Evolutionary conservation across 192 early-diverging fungal genomes (phyloP).

Genomic region (Podila clonocystis): DNA sequence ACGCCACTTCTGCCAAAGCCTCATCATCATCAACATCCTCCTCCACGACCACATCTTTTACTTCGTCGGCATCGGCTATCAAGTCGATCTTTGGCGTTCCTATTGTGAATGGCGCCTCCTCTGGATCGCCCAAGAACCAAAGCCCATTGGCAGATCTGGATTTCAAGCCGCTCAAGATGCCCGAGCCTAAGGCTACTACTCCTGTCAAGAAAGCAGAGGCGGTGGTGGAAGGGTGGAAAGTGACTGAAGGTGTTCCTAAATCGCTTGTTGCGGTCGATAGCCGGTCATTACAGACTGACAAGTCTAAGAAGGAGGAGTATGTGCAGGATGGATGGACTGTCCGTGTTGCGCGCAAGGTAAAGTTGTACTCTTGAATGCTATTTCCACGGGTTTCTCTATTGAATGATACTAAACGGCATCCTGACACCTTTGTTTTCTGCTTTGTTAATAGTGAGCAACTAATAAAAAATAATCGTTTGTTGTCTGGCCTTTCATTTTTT

Average conservation of each 20-base stretch:
- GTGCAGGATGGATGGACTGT: too few relatives aligned
- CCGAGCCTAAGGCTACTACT: neutral
- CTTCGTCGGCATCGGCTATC: neutral
- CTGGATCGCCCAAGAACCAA: neutral
- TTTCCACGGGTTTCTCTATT: too few relatives aligned
- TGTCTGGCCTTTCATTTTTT: too few relatives aligned
- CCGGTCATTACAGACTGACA: neutral
- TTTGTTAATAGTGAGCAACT: too few relatives aligned
- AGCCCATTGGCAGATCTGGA: neutral
- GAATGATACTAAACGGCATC: too few relatives aligned
- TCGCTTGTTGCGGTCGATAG: conserved; percentile 16
- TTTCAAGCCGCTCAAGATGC: neutral
- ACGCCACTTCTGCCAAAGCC: conserved; percentile 8
- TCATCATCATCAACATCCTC: neutral
- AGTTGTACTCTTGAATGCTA: too few relatives aligned
- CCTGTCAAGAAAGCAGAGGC: neutral
- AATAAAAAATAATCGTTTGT: too few relatives aligned
- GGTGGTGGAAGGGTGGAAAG: conserved; percentile 29
- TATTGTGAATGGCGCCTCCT: neutral
- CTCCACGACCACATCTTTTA: neutral
- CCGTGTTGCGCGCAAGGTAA: too few relatives aligned
- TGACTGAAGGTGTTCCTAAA: conserved; percentile 22
- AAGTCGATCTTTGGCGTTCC: neutral
- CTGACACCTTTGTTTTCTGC: too few relatives aligned
- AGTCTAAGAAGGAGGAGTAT: too few relatives aligned